A percentile compares a stretch with the other conserved stretches of the same genome.
These are phyloP conservation scores for Paspalum vaginatum DNA, from an alignment of 176 grass and related monocot species.

Conservation along the genomic window DNA sequence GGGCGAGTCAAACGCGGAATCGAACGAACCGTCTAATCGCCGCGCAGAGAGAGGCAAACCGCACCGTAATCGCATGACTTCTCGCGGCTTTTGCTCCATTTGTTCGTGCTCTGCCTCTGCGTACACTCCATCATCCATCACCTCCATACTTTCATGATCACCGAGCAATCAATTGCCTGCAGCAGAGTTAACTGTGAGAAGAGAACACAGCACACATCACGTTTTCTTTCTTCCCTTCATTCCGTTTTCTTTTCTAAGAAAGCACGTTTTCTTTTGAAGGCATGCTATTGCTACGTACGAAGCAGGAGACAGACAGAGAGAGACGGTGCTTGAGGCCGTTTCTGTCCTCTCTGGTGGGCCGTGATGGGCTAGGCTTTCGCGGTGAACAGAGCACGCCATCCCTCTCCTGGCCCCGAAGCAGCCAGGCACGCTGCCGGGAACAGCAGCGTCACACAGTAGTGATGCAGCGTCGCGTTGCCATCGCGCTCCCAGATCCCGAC, in stretches of 20 bases:
- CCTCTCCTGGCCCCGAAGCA: background rate
- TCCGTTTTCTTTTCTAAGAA: no score
- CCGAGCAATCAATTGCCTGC: background rate
- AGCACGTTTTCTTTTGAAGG: background rate
- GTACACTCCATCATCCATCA: background rate
- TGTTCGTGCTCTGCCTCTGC: background rate
- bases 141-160: background rate
- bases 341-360: constrained; percentile 19
- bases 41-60: background rate
- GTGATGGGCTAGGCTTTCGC: constrained; percentile 38
- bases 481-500: background rate
- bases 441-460: constrained; percentile 1
- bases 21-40: constrained; percentile 12
- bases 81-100: background rate
- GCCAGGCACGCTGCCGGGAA: background rate
- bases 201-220: background rate
- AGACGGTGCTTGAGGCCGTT: background rate
- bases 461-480: constrained; percentile 20
- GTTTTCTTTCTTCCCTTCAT: no score
- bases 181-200: background rate
- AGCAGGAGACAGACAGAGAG: background rate
- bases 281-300: background rate
- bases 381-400: background rate
- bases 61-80: background rate
- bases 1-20: constrained; percentile 13